Evolutionary conservation across 768 basidiomycete genomes (phyloP).

Genomic region (Suillus lakei): DNA sequence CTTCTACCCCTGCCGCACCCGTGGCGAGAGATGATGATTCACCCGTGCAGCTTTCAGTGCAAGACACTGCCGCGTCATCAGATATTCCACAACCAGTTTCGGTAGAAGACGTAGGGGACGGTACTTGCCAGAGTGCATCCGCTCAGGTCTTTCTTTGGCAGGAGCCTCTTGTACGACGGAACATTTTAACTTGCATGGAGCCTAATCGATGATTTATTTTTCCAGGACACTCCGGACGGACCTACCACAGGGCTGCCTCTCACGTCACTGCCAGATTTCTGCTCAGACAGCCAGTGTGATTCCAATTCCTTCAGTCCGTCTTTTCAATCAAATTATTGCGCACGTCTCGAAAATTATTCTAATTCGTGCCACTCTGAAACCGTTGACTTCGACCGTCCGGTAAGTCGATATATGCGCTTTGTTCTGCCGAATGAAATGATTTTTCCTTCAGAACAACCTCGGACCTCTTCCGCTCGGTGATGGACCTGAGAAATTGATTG

Average conservation of each 20-base stretch:
- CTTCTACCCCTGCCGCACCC: conserved; percentile 23
- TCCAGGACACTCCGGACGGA: not conserved
- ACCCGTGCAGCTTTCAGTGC: not conserved
- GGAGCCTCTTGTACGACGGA: not conserved
- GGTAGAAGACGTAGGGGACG: not conserved
- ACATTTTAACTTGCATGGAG: not conserved
- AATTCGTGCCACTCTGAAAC: not conserved
- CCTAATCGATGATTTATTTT: too few species aligned
- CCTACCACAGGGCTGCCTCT: not conserved
- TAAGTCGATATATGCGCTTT: conserved; percentile 25
- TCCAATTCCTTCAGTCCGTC: not conserved
- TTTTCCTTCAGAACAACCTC: not conserved
- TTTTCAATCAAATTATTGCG: conserved; percentile 1
- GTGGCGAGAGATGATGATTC: not conserved
- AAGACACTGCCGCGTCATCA: not conserved
- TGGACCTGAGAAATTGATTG: conserved; percentile 46
- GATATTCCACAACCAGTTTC: not conserved
- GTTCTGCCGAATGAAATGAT: not conserved
- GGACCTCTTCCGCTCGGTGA: conserved; percentile 3
- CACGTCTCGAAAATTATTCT: not conserved
- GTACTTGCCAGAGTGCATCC: too few species aligned
- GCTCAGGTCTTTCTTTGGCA: not conserved
- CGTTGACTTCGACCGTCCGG: conserved; percentile 16
- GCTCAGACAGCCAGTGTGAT: not conserved
- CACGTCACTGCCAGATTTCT: not conserved